Conservation (phyloP, 2,329 filamentous ascomycete genomes). For the Ceratocystis harringtonii region DNA sequence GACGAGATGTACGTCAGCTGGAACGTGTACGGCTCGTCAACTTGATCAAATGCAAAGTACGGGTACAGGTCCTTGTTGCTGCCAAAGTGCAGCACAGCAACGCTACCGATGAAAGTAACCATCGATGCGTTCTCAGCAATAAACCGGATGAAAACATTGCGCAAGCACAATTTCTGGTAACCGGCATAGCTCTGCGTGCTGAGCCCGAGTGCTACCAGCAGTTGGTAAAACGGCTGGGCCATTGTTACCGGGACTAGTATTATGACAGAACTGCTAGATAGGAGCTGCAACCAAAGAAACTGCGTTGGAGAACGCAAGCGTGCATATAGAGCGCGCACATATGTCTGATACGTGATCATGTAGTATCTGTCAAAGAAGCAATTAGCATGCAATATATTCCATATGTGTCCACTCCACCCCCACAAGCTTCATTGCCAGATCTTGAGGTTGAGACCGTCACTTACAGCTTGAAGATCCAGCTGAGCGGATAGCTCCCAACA, state of each 20-base stretch:
- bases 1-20: constrained; percentile 48
- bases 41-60: constrained; percentile 49
- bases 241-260: constrained; percentile 50
- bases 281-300: constrained; percentile 49
- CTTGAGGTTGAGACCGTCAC: constrained; percentile 21
- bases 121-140: constrained; percentile 53
- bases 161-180: constrained; percentile 50
- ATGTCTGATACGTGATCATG: constrained; percentile 55
- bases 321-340: constrained; percentile 53
- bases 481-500: constrained; percentile 54
- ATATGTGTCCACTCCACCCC: neutral
- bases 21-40: constrained; percentile 42
- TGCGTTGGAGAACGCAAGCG: constrained; percentile 49
- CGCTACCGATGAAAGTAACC: constrained; percentile 50
- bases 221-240: constrained; percentile 42
- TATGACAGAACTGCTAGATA: constrained; percentile 49
- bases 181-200: constrained; percentile 45
- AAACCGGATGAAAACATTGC: constrained; percentile 53
- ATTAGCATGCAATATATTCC: neutral
- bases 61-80: constrained; percentile 54
- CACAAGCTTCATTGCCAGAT: neutral
- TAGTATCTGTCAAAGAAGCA: constrained; percentile 36
- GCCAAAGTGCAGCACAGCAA: constrained; percentile 51
- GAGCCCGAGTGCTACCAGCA: constrained; percentile 38
- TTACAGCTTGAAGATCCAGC: constrained; percentile 56